These are phyloP conservation scores for Orbilia ellipsospora DNA, from an alignment of 2,329 filamentous ascomycete species.

Conservation along the genomic window DNA sequence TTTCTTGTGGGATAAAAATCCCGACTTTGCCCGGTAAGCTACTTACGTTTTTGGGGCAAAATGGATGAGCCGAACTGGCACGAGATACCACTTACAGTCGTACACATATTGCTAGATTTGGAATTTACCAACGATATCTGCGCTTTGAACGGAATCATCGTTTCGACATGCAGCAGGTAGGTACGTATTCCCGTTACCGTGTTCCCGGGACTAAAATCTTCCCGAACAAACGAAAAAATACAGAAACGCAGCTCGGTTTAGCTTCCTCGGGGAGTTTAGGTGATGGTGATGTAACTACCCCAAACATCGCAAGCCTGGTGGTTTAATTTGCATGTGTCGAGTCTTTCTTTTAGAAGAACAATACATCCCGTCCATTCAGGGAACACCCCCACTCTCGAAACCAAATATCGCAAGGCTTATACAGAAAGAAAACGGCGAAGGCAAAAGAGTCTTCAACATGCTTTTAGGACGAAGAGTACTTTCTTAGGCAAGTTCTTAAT, in stretches of 20 bases:
- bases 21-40: constrained; percentile 12
- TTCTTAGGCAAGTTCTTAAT: too few species aligned
- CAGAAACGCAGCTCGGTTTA: too few species aligned
- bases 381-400: too few species aligned
- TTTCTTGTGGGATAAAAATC: constrained; percentile 1
- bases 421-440: neutral
- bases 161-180: neutral
- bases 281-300: too few species aligned
- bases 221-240: constrained; percentile 10
- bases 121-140: constrained; percentile 6
- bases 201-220: constrained; percentile 27
- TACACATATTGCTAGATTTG: constrained; percentile 29
- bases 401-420: neutral
- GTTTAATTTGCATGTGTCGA: too few species aligned
- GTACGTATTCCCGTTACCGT: constrained; percentile 14
- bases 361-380: too few species aligned
- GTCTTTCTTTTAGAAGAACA: too few species aligned
- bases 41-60: constrained; percentile 1
- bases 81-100: neutral
- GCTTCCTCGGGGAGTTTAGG: too few species aligned
- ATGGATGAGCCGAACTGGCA: neutral
- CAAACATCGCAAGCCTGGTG: too few species aligned
- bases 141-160: neutral
- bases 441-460: too few species aligned
- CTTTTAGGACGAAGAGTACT: too few species aligned